These are phyloP conservation scores for Umbelopsis sp. DNA, from an alignment of 192 early-diverging fungal genomes.

Conservation along the genomic window DNA sequence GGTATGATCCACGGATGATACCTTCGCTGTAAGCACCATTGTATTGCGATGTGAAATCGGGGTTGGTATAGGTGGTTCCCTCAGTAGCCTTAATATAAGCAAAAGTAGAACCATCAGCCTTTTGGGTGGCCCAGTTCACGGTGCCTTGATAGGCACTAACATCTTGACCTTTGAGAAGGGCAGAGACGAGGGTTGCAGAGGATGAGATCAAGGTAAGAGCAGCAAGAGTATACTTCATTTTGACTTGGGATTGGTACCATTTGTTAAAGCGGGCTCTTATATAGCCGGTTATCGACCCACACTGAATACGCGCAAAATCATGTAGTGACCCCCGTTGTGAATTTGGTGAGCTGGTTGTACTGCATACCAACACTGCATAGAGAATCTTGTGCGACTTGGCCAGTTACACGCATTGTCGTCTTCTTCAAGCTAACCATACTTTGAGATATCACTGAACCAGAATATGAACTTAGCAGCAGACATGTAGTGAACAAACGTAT, in stretches of 20 bases:
- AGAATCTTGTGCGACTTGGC: no score
- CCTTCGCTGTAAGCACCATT: conserved; percentile 24
- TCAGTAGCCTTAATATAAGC: conserved; percentile 41
- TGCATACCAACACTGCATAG: no score
- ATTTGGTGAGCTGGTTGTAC: no score
- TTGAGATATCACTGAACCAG: no score
- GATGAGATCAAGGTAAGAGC: conserved; percentile 7
- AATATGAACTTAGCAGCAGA: no score
- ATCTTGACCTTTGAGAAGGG: conserved; percentile 25
- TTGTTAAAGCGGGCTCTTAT: no score
- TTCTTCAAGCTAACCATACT: no score
- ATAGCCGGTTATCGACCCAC: no score
- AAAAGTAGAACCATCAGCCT: conserved; percentile 23
- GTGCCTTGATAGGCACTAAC: conserved; percentile 28
- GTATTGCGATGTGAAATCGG: conserved; percentile 24
- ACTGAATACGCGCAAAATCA: no score
- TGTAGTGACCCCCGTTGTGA: no score
- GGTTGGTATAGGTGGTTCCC: conserved; percentile 23
- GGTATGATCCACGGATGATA: conserved; percentile 35
- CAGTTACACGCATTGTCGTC: no score
- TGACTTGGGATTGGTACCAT: neutral
- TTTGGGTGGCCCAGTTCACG: conserved; percentile 24
- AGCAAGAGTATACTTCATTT: conserved; percentile 3
- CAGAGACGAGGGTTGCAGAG: neutral
- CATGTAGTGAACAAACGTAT: no score